A percentile compares a stretch with the other conserved stretches of the same genome.
These are phyloP conservation scores for Leucocoprinus sp. DNA, from an alignment of 768 basidiomycete species.

Conservation along the genomic window DNA sequence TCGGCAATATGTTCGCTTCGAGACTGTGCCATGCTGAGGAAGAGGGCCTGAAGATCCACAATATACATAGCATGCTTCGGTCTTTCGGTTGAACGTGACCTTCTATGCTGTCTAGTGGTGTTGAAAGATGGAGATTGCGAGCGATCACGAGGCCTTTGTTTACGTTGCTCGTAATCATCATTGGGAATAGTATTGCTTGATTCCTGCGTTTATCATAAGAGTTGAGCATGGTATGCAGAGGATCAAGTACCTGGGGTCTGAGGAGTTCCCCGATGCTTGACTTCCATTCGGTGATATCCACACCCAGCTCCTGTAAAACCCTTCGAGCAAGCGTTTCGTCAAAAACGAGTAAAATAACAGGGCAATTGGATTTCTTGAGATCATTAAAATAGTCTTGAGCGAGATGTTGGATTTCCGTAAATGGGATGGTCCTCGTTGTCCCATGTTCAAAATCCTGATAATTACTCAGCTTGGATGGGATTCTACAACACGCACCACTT, in stretches of 20 bases:
- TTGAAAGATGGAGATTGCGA: slow-evolving; percentile 4
- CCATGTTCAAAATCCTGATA: slow-evolving; percentile 25
- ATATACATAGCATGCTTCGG: slow-evolving; percentile 26
- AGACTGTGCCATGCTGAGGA: slow-evolving; percentile 30
- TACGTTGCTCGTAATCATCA: neutral
- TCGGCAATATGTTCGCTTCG: slow-evolving; percentile 16
- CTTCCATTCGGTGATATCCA: slow-evolving; percentile 34
- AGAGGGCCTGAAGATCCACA: slow-evolving; percentile 33
- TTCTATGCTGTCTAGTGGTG: neutral
- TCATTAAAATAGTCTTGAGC: slow-evolving; percentile 19
- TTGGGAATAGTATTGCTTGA: neutral
- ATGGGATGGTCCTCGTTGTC: slow-evolving; percentile 15
- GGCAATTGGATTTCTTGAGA: slow-evolving; percentile 14
- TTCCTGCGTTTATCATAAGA: neutral
- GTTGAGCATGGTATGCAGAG: neutral
- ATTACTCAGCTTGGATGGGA: neutral
- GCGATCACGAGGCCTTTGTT: slow-evolving; percentile 1
- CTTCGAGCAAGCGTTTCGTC: slow-evolving; percentile 29
- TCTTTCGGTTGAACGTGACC: neutral
- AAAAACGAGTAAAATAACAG: slow-evolving; percentile 41
- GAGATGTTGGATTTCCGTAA: slow-evolving; percentile 13
- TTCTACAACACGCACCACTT: neutral
- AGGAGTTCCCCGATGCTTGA: slow-evolving; percentile 30
- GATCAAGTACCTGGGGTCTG: slow-evolving; percentile 10
- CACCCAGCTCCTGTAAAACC: slow-evolving; percentile 31